Conservation (phyloP, 257 asterid species). For the Sherardia arvensis region DNA sequence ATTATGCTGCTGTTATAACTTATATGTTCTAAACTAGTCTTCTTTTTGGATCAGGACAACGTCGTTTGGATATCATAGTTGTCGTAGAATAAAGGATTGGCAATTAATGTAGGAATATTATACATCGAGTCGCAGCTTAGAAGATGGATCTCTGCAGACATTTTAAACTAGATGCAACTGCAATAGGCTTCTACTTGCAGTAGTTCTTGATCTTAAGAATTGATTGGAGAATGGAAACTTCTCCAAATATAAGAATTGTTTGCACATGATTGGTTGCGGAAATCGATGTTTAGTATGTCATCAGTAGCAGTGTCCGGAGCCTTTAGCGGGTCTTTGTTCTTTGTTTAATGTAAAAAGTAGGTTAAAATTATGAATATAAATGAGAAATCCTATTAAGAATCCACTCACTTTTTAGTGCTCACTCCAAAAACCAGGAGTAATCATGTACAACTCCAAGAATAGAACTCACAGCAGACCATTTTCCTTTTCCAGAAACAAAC, state of each 20-base stretch:
- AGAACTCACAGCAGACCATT: slow-evolving; percentile 20
- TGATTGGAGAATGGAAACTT: slow-evolving; percentile 5
- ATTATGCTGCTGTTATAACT: neutral
- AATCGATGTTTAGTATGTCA: neutral
- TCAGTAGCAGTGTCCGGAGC: neutral
- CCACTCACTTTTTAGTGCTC: neutral
- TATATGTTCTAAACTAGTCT: neutral
- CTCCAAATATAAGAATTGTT: slow-evolving; percentile 1
- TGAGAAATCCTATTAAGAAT: neutral
- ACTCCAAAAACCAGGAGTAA: slow-evolving; percentile 7
- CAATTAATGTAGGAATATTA: neutral
- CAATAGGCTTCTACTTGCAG: neutral
- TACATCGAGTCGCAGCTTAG: neutral
- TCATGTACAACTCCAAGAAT: slow-evolving; percentile 24
- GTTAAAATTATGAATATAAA: too few species aligned
- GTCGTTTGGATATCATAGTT: neutral
- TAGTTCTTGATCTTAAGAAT: neutral
- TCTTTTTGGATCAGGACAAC: neutral
- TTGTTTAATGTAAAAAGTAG: neutral
- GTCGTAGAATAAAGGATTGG: neutral
- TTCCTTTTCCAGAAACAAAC: slow-evolving; percentile 19
- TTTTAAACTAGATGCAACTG: neutral
- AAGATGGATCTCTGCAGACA: slow-evolving; percentile 7
- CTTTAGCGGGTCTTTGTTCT: neutral
- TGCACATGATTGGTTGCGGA: slow-evolving; percentile 4